Evolutionary conservation across 2,329 filamentous ascomycete species (phyloP).

Genomic region (Alternaria sp.): DNA sequence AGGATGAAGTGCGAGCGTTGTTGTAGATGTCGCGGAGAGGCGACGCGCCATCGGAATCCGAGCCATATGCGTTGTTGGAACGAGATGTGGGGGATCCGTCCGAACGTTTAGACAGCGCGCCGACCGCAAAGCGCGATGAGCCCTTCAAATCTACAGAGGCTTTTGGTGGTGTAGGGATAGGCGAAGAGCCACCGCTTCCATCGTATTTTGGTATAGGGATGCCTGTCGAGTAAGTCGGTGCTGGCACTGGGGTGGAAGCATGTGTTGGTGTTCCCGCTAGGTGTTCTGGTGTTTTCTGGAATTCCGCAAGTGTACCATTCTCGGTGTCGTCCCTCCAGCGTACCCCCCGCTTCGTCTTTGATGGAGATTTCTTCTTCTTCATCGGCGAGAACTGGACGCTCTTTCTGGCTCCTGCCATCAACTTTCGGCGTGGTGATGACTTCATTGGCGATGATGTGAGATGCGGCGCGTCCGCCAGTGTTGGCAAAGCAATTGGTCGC

Average conservation of each 20-base stretch:
- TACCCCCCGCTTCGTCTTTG: conserved; percentile 73
- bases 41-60: conserved; percentile 59
- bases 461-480: conserved; percentile 43
- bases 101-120: conserved; percentile 75
- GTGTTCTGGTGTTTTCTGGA: conserved; percentile 86
- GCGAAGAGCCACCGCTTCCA: conserved; percentile 58
- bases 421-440: conserved; percentile 77
- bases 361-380: conserved; percentile 74
- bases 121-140: conserved; percentile 82
- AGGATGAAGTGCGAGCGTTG: conserved; percentile 57
- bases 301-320: conserved; percentile 84
- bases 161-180: conserved; percentile 62
- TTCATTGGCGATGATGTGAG: conserved; percentile 70
- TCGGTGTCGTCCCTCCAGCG: conserved; percentile 93
- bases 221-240: conserved; percentile 59
- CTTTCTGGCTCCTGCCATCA: conserved; percentile 65
- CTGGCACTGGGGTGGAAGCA: conserved; percentile 59
- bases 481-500: conserved; percentile 47
- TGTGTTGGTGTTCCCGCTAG: conserved; percentile 63
- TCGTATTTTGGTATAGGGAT: conserved; percentile 34
- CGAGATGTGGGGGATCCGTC: conserved; percentile 68
- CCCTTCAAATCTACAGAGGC: conserved; percentile 65
- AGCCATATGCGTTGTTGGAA: conserved; percentile 64
- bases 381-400: conserved; percentile 81
- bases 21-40: conserved; percentile 55